Base-by-base conservation (phyloP, 352 stramenopile genomes). In the Phytophthora rubi region DNA sequence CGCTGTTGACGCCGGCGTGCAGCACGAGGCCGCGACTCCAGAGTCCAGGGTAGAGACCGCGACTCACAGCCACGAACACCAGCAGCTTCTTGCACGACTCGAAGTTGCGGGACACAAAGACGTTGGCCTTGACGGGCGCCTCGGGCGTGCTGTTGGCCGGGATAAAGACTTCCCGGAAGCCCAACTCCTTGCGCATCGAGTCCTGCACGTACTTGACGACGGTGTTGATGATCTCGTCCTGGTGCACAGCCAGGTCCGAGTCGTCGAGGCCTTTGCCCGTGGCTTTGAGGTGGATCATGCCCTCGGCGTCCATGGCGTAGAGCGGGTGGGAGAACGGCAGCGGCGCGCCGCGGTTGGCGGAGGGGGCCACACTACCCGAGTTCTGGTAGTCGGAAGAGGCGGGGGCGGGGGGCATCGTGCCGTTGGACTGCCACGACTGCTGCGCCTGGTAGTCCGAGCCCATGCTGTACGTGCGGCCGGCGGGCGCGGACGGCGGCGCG, bases 141-240 rank as follows among this genome's bases (percentile, higher is more conserved):
- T 77, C 73, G 15, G 86, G 81, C 28, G 86, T 82, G 45, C 90
- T 88, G 3, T 78, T 76, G 9, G 81, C 77, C 2, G 89, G 89
- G 33, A 96, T 82, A 62, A 73, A 93, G n/a, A 88, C 81, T 65
- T 95, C 87, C 6, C 76, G 65, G 67, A 96, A 95, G 45, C 89
- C 84, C 57, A 96, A 62, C 62, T 94, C 83, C 16, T 85, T 85
- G 10, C 74, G 72, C 89, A 96, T 96, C 53, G 85, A 93, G 67
- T 95, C 87, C 52, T 96, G 87, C 37, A 96, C 89, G 63, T 95
- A 93, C 68, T 89, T 88, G 53, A 95, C 89, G 13, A 94, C 85
- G 6, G 87, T 79, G 68, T 92, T 94, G 73, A 95, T 91, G 66
- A 96, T 92, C 64, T 96, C 89, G 56, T 96, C 89, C 73, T 95